Conservation (phyloP, 73 alveolate species). For the Symbiodinium pilosum region DNA sequence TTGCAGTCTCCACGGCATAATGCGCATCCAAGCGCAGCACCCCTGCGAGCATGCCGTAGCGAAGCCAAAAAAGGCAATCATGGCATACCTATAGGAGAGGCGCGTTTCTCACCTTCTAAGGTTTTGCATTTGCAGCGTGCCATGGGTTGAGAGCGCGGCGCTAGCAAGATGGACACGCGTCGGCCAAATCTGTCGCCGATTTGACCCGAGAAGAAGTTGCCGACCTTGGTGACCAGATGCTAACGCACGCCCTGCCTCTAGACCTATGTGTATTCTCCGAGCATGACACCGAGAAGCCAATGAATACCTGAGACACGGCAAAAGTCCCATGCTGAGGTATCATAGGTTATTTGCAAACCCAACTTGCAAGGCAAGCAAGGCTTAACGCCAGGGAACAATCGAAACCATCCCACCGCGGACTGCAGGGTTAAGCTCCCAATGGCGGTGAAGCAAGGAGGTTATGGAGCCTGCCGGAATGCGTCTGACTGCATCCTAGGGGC, state of each 20-base stretch:
- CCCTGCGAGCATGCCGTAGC: conserved; percentile 90
- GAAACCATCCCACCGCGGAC: conserved; percentile 87
- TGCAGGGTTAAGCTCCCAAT: conserved; percentile 76
- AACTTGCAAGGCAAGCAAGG: too few relatives aligned
- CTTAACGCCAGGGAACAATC: conserved; percentile 45
- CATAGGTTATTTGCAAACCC: too few relatives aligned
- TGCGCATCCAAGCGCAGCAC: too few relatives aligned
- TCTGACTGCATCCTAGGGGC: neutral
- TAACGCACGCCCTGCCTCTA: neutral
- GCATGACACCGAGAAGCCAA: conserved; percentile 61
- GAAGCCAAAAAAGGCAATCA: conserved; percentile 84
- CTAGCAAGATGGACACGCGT: conserved; percentile 60
- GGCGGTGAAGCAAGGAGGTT: conserved; percentile 75
- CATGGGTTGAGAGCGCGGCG: conserved; percentile 3
- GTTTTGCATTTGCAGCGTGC: neutral
- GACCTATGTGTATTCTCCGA: too few relatives aligned
- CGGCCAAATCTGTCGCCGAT: conserved; percentile 91
- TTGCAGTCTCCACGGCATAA: neutral
- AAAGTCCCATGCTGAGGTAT: too few relatives aligned
- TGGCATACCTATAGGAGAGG: conserved; percentile 15
- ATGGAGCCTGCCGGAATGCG: conserved; percentile 32
- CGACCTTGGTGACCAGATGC: conserved; percentile 3
- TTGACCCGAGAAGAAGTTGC: conserved; percentile 90
- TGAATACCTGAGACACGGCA: conserved; percentile 21
- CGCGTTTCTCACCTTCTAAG: too few relatives aligned